These are phyloP conservation scores for Paraphoma chrysanthemicola DNA, from an alignment of 2,329 filamentous ascomycete genomes.

Conservation along the genomic window DNA sequence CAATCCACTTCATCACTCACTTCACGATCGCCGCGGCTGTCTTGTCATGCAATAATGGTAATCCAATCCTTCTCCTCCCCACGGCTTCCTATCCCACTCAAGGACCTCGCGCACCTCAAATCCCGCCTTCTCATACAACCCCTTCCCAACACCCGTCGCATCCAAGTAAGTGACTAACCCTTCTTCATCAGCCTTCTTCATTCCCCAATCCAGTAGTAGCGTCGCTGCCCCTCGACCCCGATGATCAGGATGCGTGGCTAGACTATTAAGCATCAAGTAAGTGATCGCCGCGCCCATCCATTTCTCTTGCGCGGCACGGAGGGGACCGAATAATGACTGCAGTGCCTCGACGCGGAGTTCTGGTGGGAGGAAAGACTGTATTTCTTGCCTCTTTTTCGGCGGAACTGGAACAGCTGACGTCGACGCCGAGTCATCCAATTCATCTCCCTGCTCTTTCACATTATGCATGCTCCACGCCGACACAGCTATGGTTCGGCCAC, in stretches of 20 bases:
- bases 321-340: constrained; percentile 29
- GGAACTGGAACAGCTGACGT: background rate
- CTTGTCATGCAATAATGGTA: constrained; percentile 41
- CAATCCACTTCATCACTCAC: background rate
- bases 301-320: constrained; percentile 27
- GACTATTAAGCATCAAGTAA: constrained; percentile 38
- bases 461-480: constrained; percentile 37
- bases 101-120: constrained; percentile 26
- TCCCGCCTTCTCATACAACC: constrained; percentile 48
- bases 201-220: constrained; percentile 48
- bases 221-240: constrained; percentile 50
- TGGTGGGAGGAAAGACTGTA: constrained; percentile 72
- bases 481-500: constrained; percentile 35
- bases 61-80: constrained; percentile 38
- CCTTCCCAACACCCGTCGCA: constrained; percentile 44
- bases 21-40: background rate
- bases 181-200: constrained; percentile 49
- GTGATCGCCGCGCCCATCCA: constrained; percentile 31
- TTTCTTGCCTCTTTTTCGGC: constrained; percentile 4
- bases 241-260: constrained; percentile 49
- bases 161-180: constrained; percentile 50
- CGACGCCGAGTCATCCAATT: background rate
- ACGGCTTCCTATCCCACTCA: constrained; percentile 34
- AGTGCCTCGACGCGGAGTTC: constrained; percentile 54
- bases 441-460: constrained; percentile 1